Evolutionary conservation across 805 yeast genomes (phyloP), one percentile per base, ranked within the genome.

Genomic region (Dipodascopsis tothii): DNA sequence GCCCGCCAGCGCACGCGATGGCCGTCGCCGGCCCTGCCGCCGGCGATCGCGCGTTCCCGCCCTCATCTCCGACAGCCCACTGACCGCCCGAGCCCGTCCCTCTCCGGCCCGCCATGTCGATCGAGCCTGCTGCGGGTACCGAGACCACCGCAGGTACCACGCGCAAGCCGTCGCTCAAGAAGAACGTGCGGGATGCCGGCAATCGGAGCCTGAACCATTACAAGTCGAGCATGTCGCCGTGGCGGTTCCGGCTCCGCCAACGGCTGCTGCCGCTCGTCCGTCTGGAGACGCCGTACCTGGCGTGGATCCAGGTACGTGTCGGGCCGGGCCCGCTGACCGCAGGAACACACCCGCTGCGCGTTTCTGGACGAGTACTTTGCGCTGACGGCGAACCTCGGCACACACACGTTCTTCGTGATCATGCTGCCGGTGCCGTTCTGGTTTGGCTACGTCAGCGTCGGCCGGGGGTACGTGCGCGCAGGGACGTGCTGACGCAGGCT

Each of bases 351-450:
- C 35, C 17, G 6, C 19, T 3, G 14, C 68, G 9, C 68, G 1
- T 39, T 61, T 16, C 62, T 80, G 40, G 96, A 88, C 64, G 57
- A 69, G 21, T 92, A 82, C 57, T 90, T 90, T 64, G 82, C 94
- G 5, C 77, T 84, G 70, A 75, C 94, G 2, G 95, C 97, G 16
- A 80, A 82, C 55, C 68, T 92, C 50, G 98, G 96, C 0, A 77
- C 94, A 3, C 98, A 90, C 63, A 85, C 96, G 0, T 92, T 92
- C 60, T 90, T 90, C 61, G 94, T 92, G 39, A 61, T 90, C 39
- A 78, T 85, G 78, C 71, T 90, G 30, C 98, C 98, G 0, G 60
- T 83, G 6, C 84, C 92, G 9, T 70, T 77, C 27, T 90, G 95
- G 95, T 74, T 80, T 47, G 95, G 95, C 0, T 71, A 69, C 23